These are phyloP conservation scores for Acmispon strigosus DNA, from an alignment of 306 rosid genomes.

Conservation along the genomic window DNA sequence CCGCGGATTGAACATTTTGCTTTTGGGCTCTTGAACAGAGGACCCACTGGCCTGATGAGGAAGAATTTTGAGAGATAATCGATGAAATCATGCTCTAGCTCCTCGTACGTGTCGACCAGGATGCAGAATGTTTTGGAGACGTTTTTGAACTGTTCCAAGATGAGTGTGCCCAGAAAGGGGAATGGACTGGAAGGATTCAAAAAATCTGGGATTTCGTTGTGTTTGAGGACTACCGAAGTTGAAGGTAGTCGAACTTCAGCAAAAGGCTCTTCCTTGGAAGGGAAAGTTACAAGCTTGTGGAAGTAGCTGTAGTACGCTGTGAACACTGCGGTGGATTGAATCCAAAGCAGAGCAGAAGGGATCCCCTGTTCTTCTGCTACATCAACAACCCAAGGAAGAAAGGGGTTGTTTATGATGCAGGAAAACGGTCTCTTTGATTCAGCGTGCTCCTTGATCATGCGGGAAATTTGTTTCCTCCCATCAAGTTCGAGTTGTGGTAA, in stretches of 20 bases:
- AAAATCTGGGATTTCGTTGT: slow-evolving; percentile 59
- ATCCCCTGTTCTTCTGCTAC: slow-evolving; percentile 34
- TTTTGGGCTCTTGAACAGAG: slow-evolving; percentile 44
- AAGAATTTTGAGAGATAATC: slow-evolving; percentile 20
- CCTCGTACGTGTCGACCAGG: slow-evolving; percentile 49
- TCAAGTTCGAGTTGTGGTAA: slow-evolving; percentile 23
- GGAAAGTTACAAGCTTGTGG: slow-evolving; percentile 44
- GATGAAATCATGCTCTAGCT: slow-evolving; percentile 40
- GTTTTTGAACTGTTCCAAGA: slow-evolving; percentile 42
- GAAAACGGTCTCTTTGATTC: slow-evolving; percentile 36
- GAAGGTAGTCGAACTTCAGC: slow-evolving; percentile 39
- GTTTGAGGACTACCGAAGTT: slow-evolving; percentile 24
- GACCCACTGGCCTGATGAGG: slow-evolving; percentile 37
- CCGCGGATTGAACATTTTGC: slow-evolving; percentile 23
- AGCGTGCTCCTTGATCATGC: slow-evolving; percentile 24
- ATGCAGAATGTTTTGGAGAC: slow-evolving; percentile 39
- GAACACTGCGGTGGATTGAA: slow-evolving; percentile 57
- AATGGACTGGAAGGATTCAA: slow-evolving; percentile 32
- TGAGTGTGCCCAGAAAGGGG: slow-evolving; percentile 19
- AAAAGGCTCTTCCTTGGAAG: slow-evolving; percentile 38
- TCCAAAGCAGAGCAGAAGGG: slow-evolving; percentile 55
- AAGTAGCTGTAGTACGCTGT: slow-evolving; percentile 42
- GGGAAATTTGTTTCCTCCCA: slow-evolving; percentile 25
- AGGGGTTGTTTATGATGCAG: slow-evolving; percentile 53
- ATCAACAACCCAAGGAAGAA: slow-evolving; percentile 63